Evolutionary conservation across 148 eudicot species (phyloP).

Genomic region (Hydrangea macrophylla): DNA sequence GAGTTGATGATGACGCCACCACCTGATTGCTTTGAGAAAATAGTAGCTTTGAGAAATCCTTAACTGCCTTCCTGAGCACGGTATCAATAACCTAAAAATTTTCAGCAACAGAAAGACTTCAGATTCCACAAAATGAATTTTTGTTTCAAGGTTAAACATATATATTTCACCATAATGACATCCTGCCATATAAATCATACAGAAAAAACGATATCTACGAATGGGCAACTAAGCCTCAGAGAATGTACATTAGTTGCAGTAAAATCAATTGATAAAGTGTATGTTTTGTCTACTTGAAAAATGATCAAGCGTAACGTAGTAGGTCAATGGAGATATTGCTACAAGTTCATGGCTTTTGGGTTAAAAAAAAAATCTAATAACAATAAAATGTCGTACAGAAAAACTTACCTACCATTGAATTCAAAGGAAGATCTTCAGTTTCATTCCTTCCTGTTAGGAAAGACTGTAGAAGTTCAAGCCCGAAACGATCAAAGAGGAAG

Average conservation of each 20-base stretch:
- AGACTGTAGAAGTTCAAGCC: conserved; percentile 58
- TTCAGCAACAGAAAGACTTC: conserved; percentile 14
- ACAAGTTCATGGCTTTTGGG: too few species aligned
- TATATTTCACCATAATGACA: too few species aligned
- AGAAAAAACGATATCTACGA: too few species aligned
- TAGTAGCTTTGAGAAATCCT: conserved; percentile 68
- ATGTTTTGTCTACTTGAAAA: too few species aligned
- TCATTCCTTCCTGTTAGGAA: conserved; percentile 54
- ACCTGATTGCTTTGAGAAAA: conserved; percentile 85
- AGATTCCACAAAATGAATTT: conserved; percentile 3
- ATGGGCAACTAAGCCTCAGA: too few species aligned
- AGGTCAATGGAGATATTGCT: too few species aligned
- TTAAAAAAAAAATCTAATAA: too few species aligned
- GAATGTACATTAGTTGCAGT: too few species aligned
- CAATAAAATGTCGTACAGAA: conserved; percentile 7
- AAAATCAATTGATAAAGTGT: too few species aligned
- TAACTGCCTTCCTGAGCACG: conserved; percentile 70
- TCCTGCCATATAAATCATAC: too few species aligned
- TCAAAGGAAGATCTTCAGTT: conserved; percentile 58
- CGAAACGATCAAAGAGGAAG: conserved; percentile 66
- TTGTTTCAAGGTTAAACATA: neutral
- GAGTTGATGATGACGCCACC: too few species aligned
- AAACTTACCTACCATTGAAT: conserved; percentile 96
- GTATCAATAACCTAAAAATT: conserved; percentile 68
- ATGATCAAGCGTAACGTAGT: too few species aligned